Base-by-base conservation (phyloP, 1,284 basidiomycete genomes). In the Meripilus lineatus region DNA sequence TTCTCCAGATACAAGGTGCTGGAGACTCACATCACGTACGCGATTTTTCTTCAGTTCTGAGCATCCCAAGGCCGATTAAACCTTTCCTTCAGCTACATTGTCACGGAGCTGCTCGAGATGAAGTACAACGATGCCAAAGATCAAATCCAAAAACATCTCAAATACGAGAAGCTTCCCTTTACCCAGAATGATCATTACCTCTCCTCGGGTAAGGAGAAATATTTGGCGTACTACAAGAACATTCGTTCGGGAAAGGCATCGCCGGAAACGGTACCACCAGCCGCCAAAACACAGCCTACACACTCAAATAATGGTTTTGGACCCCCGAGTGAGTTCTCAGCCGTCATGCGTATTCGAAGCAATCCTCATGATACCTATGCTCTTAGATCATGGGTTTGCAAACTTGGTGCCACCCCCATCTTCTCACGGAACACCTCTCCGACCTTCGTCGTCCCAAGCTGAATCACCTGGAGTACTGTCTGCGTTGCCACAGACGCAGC, bases 171-270 rank as follows among this genome's bases (percentile, higher is more conserved):
- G 3, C 32, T 36, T 6, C 65, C 61, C 0, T 68, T 58, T 44
- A 65, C 68, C 8, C 61, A 68, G 51, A 71, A 68, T 32, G 28
- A 41, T 23, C 54, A 56, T 25, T 66, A 70, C 45, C 55, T 53
- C 18, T 45, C 36, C 3, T 42, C 44, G 10, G 50, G 42, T 24
- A 51, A 49, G 28, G 44, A 42, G 13, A 54, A 51, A 34, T 44
- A 44, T n/a, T 47, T 56, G 22, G 48, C 53, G 18, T 18, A 38
- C n/a, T 58, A 56, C 48, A 56, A 54, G 37, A 48, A 50, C 8
- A 51, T 49, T 10, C 10, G 28, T n/a, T 10, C 28, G n/a, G n/a
- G 28, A 8, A 30, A 10, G 28, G 28, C 28, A 30, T 30, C 28
- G 28, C 8, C 28, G n/a, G 28, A 8, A 30, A 30, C 28, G 28